These are phyloP conservation scores for Chlorella sorokiniana DNA, from an alignment of 139 green algal genomes.

Conservation along the genomic window DNA sequence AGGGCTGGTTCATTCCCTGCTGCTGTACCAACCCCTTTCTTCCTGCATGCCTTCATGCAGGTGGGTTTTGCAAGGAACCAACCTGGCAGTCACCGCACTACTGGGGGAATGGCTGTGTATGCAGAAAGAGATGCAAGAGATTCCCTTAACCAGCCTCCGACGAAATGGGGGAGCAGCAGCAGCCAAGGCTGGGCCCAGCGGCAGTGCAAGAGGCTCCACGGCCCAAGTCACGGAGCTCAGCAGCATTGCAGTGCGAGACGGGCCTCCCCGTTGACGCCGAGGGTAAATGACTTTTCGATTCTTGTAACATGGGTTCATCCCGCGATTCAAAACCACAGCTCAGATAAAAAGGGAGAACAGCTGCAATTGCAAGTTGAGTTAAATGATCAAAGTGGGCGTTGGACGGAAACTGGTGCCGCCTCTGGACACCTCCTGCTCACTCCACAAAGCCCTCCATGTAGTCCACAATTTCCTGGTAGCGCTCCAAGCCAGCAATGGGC, in stretches of 20 bases:
- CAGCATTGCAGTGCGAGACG: not conserved
- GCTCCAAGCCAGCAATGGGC: slow-evolving; percentile 63
- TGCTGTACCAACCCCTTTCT: not conserved
- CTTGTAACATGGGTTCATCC: no score
- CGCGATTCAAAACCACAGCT: no score
- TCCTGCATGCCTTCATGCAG: slow-evolving; percentile 42
- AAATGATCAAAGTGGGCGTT: not conserved
- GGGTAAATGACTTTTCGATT: no score
- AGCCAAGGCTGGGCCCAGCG: not conserved
- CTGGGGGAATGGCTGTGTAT: slow-evolving; percentile 93
- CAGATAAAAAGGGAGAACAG: no score
- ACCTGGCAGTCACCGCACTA: slow-evolving; percentile 75
- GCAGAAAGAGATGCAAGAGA: slow-evolving; percentile 87
- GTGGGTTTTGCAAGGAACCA: slow-evolving; percentile 71
- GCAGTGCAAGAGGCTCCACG: not conserved
- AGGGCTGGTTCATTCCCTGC: not conserved
- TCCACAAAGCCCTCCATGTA: slow-evolving; percentile 9
- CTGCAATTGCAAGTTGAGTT: no score
- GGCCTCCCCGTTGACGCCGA: no score
- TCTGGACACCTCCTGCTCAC: not conserved
- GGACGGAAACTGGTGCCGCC: not conserved
- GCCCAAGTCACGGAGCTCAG: slow-evolving; percentile 4
- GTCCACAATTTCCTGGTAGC: slow-evolving; percentile 26
- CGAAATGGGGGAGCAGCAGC: not conserved
- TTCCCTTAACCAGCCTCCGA: slow-evolving; percentile 68